phyloP scores from a whole-genome alignment of 805 yeast genomes.

The Yamadazyma endophytica region DNA sequence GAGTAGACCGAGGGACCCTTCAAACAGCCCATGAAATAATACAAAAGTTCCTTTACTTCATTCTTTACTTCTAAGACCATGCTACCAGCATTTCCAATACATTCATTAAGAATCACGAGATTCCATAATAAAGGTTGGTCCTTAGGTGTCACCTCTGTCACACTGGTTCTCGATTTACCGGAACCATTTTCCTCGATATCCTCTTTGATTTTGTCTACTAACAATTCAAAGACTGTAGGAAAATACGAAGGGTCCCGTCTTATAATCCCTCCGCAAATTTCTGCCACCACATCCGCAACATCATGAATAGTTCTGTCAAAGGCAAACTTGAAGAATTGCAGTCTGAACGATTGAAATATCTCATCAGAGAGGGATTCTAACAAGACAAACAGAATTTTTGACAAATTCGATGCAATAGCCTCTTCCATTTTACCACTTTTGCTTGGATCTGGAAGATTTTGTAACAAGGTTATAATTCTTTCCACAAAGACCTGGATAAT shows the following conservation, averaged over 20 bases:
- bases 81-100: slow-evolving; percentile 63
- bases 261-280: slow-evolving; percentile 67
- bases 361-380: slow-evolving; percentile 61
- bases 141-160: slow-evolving; percentile 66
- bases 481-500: slow-evolving; percentile 54
- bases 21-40: slow-evolving; percentile 43
- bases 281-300: slow-evolving; percentile 63
- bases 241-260: slow-evolving; percentile 56
- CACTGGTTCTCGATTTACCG: slow-evolving; percentile 64
- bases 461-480: slow-evolving; percentile 60
- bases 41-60: slow-evolving; percentile 45
- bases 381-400: slow-evolving; percentile 34
- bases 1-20: slow-evolving; percentile 63
- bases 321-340: slow-evolving; percentile 52
- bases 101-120: slow-evolving; percentile 63
- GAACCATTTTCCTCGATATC: slow-evolving; percentile 80
- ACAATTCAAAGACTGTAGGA: slow-evolving; percentile 37
- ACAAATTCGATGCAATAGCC: slow-evolving; percentile 34
- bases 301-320: slow-evolving; percentile 55
- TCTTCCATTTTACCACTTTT: slow-evolving; percentile 49
- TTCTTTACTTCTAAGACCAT: slow-evolving; percentile 39
- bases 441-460: slow-evolving; percentile 60
- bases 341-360: slow-evolving; percentile 43
- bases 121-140: slow-evolving; percentile 76
- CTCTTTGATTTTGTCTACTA: slow-evolving; percentile 50